Evolutionary conservation across 192 early-diverging fungal genomes (phyloP), one percentile per base, ranked within the genome.

Genomic region (Obelidium mucronatum): DNA sequence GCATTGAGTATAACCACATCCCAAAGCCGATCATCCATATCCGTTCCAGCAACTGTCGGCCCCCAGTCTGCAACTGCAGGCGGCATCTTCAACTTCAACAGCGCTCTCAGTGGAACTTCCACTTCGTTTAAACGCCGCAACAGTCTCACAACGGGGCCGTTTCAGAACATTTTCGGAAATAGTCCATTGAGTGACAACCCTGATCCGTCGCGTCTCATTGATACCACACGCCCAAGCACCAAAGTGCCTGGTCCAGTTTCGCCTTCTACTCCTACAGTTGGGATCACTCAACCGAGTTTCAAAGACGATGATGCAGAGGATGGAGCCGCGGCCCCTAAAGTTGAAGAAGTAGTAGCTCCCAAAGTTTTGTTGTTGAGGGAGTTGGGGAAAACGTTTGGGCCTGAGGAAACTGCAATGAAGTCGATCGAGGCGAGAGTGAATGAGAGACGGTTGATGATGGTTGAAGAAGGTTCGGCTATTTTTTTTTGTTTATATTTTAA

Each of bases 31-130:
- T 39, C 63, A 2, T 37, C 63, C 17, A 35, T n/a, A 36, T 37
- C 34, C 1, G n/a, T n/a, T n/a, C n/a, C n/a, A n/a, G 1, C 37
- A 65, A 33, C 35, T 2, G 33, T 36, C 37, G 28, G 19, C 31
- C 17, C 66, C 15, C 66, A 67, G 33, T 30, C 24, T 30, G 66
- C 66, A n/a, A 67, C 66, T 3, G 66, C 42, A 11, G 55, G 17
- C 8, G 66, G 66, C 6, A 67, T 67, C 66, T 67, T 67, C 66
- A 67, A 67, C 66, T 67, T 67, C 66, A 67, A 67, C 66, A 67
- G 42, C 66, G 66, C 66, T 8, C 37, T 67, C 48, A 40, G 36
- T 1, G 66, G 66, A 13, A 13, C 66, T 11, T 51, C 42, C n/a
- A 19, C 63, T 1, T 67, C 66, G 40, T 67, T 67, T 44, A 67